Conservation (phyloP, 2,329 filamentous ascomycete species). For the Trichophyton verrucosum region DNA sequence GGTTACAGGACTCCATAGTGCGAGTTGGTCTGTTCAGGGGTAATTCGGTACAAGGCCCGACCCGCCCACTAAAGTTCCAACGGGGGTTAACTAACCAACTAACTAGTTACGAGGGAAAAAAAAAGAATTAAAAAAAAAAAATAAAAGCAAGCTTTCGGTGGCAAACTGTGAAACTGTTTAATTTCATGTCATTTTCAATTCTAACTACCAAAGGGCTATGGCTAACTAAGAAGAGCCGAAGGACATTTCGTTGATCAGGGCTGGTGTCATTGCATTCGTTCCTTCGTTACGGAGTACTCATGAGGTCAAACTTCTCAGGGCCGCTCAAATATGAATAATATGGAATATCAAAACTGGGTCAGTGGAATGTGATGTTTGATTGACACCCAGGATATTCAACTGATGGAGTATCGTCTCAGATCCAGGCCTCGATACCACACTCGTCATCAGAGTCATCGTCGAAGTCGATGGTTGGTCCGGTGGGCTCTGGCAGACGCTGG, state of each 20-base stretch:
- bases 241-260: background rate
- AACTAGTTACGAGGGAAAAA: background rate
- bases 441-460: constrained; percentile 19
- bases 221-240: background rate
- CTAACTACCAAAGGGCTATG: background rate
- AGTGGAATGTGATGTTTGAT: background rate
- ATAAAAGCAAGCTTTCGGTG: background rate
- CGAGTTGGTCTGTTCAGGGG: too few species aligned
- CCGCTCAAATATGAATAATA: background rate
- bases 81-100: too few species aligned
- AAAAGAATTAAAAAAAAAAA: background rate
- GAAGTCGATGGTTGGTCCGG: constrained; percentile 10
- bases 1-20: too few species aligned
- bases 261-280: background rate
- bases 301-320: background rate
- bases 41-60: background rate
- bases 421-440: constrained; percentile 15
- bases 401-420: constrained; percentile 5
- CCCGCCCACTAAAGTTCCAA: background rate
- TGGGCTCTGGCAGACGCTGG: constrained; percentile 15
- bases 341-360: background rate
- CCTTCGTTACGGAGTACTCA: background rate
- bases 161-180: background rate
- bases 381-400: background rate
- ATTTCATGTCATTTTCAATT: background rate